Percentiles rank a stretch among this genome's conserved stretches.
These are phyloP conservation scores for Lachnellula occidentalis DNA, from an alignment of 2,329 filamentous ascomycete genomes.

Conservation along the genomic window DNA sequence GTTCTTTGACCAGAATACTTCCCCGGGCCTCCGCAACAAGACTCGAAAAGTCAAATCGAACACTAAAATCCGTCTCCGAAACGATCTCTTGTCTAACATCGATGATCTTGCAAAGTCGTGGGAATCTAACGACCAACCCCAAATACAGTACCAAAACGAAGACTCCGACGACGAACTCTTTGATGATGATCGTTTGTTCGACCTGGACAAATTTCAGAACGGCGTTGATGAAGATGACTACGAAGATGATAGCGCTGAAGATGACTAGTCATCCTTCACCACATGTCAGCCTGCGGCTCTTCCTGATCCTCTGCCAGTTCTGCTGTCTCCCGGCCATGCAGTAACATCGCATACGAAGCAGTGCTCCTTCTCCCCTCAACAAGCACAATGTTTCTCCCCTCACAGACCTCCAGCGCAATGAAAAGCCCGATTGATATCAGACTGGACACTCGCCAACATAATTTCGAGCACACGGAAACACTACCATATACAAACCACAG, in stretches of 20 bases:
- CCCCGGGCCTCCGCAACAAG: not conserved
- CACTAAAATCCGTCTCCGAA: constrained; percentile 3
- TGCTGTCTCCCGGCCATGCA: too few relatives aligned
- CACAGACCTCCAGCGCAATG: too few relatives aligned
- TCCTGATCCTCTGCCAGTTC: too few relatives aligned
- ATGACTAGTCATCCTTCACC: not conserved
- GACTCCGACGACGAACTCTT: not conserved
- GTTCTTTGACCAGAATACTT: constrained; percentile 12
- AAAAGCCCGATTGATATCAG: too few relatives aligned
- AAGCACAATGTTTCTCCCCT: too few relatives aligned
- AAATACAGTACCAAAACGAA: not conserved
- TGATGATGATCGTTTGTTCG: not conserved
- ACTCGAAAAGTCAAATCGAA: constrained; percentile 1
- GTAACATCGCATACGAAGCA: too few relatives aligned
- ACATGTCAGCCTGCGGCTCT: not conserved
- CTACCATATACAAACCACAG: too few relatives aligned
- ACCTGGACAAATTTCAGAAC: not conserved
- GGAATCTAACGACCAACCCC: not conserved
- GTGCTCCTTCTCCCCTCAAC: too few relatives aligned
- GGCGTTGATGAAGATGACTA: not conserved
- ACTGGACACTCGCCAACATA: too few relatives aligned
- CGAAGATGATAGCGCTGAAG: not conserved
- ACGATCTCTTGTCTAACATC: not conserved
- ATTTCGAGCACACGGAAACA: too few relatives aligned
- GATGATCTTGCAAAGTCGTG: not conserved